Percentiles rank a stretch among this genome's conserved stretches.
phyloP scores from a whole-genome alignment of 331 rosid species.

The Prunus yedoensis region DNA sequence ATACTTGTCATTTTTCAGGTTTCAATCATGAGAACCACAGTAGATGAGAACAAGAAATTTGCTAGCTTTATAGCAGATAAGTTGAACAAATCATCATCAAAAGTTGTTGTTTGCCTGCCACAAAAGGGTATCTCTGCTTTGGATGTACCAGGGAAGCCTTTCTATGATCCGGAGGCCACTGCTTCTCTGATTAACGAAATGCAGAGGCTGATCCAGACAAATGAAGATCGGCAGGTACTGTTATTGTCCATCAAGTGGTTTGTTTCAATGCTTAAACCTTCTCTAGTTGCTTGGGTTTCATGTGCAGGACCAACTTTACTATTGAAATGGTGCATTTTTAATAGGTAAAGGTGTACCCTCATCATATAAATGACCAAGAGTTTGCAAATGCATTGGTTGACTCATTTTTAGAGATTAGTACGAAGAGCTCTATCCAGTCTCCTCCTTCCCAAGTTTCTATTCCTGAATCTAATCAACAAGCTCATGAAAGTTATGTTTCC shows the following conservation, averaged over 20 bases:
- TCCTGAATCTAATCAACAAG: conserved; percentile 38
- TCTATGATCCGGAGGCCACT: conserved; percentile 71
- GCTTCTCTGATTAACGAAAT: conserved; percentile 60
- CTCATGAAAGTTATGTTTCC: conserved; percentile 32
- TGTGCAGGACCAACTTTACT: conserved; percentile 13
- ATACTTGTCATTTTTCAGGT: conserved; percentile 47
- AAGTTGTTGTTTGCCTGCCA: conserved; percentile 76
- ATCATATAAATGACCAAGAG: conserved; percentile 79
- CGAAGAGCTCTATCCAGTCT: conserved; percentile 33
- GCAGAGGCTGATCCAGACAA: conserved; percentile 51
- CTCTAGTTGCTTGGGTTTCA: conserved; percentile 19
- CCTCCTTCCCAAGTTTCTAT: conserved; percentile 29
- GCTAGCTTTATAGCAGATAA: conserved; percentile 78
- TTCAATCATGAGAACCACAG: conserved; percentile 80
- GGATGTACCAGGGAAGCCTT: conserved; percentile 79
- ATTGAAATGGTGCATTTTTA: conserved; percentile 16
- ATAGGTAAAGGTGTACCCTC: conserved; percentile 73
- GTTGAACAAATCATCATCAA: conserved; percentile 60
- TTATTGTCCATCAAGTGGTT: conserved; percentile 13
- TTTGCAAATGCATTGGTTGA: conserved; percentile 78
- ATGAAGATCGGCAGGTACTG: conserved; percentile 61
- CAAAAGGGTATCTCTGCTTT: conserved; percentile 86
- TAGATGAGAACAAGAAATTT: conserved; percentile 68
- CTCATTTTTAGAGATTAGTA: conserved; percentile 68
- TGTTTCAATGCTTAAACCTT: conserved; percentile 8